phyloP scores from a whole-genome alignment of 768 basidiomycete species.

The Suillus placidus region DNA sequence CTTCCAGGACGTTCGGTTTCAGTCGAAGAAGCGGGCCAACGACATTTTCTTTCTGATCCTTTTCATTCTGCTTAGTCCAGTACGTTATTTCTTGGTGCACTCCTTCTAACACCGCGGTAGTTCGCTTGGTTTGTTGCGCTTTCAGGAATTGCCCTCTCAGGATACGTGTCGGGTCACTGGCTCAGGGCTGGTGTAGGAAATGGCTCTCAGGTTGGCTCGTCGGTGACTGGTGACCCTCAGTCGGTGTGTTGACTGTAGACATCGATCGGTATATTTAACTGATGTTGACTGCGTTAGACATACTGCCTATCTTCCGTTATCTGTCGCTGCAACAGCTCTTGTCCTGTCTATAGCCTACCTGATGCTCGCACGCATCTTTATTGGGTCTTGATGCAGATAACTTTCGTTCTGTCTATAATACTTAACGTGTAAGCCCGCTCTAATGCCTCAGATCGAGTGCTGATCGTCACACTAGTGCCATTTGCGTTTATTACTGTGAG shows the following conservation, averaged over 20 bases:
- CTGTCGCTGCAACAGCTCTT: conserved; percentile 70
- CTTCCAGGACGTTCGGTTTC: conserved; percentile 64
- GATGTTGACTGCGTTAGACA: conserved; percentile 43
- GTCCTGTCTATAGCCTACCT: conserved; percentile 69
- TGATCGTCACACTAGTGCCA: conserved; percentile 47
- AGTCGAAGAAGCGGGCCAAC: conserved; percentile 68
- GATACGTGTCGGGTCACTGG: conserved; percentile 66
- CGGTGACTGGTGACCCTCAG: conserved; percentile 71
- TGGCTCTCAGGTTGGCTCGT: conserved; percentile 48
- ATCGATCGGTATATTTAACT: background rate
- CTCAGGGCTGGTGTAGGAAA: conserved; percentile 73
- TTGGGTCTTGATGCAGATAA: conserved; percentile 78
- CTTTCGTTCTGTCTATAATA: conserved; percentile 61
- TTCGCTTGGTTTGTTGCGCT: conserved; percentile 69
- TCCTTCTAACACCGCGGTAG: conserved; percentile 34
- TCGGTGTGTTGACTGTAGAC: conserved; percentile 42
- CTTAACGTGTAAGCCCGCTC: conserved; percentile 59
- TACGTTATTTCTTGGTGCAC: background rate
- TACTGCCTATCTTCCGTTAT: conserved; percentile 74
- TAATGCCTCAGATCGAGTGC: background rate
- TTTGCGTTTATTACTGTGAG: conserved; percentile 76
- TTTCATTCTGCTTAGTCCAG: conserved; percentile 64
- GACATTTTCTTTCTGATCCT: conserved; percentile 72
- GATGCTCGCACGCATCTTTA: conserved; percentile 71
- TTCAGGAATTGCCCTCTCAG: conserved; percentile 63